These are phyloP conservation scores for Vaucheria bursata DNA, from an alignment of 352 stramenopile genomes.

Conservation along the genomic window DNA sequence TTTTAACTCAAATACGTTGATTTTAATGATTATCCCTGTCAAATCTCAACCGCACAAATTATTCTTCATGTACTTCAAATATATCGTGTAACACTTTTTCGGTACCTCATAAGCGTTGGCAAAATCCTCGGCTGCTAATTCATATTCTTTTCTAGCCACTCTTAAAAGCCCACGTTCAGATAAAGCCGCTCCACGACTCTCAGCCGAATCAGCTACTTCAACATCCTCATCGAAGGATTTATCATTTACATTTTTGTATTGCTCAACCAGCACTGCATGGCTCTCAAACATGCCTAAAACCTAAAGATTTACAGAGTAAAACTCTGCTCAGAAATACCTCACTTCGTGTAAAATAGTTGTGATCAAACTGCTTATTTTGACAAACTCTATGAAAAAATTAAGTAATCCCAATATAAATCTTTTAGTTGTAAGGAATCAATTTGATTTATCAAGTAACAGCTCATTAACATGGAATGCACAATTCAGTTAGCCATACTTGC, in stretches of 20 bases:
- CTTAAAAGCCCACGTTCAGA: conserved; percentile 6
- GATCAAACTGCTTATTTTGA: neutral
- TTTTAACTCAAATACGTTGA: too few species aligned
- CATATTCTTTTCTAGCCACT: conserved; percentile 19
- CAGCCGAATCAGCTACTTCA: neutral
- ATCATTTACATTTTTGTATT: conserved; percentile 10
- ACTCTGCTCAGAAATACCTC: neutral
- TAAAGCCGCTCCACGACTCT: conserved; percentile 6
- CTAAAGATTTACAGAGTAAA: neutral
- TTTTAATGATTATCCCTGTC: too few species aligned
- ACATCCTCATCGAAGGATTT: neutral
- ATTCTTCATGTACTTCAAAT: too few species aligned
- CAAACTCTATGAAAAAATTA: neutral
- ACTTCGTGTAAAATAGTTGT: neutral
- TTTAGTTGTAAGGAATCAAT: neutral
- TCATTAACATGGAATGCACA: neutral
- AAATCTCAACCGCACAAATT: too few species aligned
- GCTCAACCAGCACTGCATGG: neutral
- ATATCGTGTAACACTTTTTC: too few species aligned
- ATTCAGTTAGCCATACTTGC: too few species aligned
- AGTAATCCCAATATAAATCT: neutral
- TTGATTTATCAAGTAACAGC: neutral
- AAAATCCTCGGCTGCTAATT: conserved; percentile 13
- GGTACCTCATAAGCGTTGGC: neutral
- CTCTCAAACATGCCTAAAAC: neutral